phyloP scores from a whole-genome alignment of 176 grass and related monocot species.

The Cocos nucifera region DNA sequence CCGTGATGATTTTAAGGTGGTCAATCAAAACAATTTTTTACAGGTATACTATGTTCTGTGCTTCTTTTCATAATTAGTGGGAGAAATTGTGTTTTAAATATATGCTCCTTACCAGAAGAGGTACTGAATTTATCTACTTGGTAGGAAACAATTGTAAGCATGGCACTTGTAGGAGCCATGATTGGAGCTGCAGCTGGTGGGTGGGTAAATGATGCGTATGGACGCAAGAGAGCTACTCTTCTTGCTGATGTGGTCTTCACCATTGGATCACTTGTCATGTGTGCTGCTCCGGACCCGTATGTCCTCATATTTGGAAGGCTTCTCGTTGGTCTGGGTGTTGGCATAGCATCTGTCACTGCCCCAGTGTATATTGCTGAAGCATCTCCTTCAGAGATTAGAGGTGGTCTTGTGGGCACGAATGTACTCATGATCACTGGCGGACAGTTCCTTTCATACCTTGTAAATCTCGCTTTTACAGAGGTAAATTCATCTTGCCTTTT shows the following conservation, averaged over 20 bases:
- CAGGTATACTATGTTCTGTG: slow-evolving; percentile 35
- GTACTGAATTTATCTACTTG: slow-evolving; percentile 15
- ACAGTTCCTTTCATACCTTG: slow-evolving; percentile 92
- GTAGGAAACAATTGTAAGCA: slow-evolving; percentile 98
- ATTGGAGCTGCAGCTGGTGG: slow-evolving; percentile 80
- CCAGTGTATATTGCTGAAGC: slow-evolving; percentile 91
- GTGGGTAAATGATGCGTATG: slow-evolving; percentile 89
- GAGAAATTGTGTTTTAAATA: no score
- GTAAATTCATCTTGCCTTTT: slow-evolving; percentile 26
- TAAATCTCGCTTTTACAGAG: slow-evolving; percentile 95
- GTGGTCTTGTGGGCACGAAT: slow-evolving; percentile 81
- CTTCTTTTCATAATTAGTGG: no score
- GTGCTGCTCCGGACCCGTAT: slow-evolving; percentile 53
- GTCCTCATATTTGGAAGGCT: slow-evolving; percentile 78
- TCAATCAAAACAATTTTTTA: slow-evolving; percentile 67
- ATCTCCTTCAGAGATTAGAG: slow-evolving; percentile 88
- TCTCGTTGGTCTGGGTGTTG: slow-evolving; percentile 78
- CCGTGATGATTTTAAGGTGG: slow-evolving; percentile 66
- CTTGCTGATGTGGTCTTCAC: slow-evolving; percentile 77
- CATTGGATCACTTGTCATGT: slow-evolving; percentile 79
- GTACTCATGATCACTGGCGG: slow-evolving; percentile 97
- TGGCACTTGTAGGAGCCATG: slow-evolving; percentile 83
- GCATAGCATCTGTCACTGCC: slow-evolving; percentile 77
- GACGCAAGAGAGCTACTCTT: slow-evolving; percentile 76
- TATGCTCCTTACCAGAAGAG: neutral